Conservation (phyloP, 352 stramenopile species). For the Blastocystis sp. region DNA sequence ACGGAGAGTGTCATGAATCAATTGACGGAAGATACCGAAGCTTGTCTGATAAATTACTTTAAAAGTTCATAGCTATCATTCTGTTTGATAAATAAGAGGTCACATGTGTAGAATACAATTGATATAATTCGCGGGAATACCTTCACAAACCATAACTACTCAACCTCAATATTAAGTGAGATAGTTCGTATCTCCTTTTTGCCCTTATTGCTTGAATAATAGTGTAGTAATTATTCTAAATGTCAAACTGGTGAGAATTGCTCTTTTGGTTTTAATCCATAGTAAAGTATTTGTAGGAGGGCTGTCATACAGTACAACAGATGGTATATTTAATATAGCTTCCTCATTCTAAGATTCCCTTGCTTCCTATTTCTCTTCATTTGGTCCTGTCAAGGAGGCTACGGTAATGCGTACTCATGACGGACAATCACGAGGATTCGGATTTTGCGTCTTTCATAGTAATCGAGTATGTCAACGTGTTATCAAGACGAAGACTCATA, state of each 20-base stretch:
- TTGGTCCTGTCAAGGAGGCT: slow-evolving; percentile 49
- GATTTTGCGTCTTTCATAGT: slow-evolving; percentile 54
- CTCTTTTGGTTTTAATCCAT: not conserved
- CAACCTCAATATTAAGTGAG: not conserved
- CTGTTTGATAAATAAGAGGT: too few relatives aligned
- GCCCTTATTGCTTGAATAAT: not conserved
- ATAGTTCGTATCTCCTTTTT: not conserved
- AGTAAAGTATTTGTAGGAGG: slow-evolving; percentile 53
- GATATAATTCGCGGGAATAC: too few relatives aligned
- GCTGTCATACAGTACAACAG: slow-evolving; percentile 43
- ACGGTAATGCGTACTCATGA: slow-evolving; percentile 41
- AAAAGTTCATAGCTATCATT: not conserved
- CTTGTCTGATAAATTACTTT: slow-evolving; percentile 43
- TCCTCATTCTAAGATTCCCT: not conserved
- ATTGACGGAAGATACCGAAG: not conserved
- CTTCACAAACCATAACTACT: too few relatives aligned
- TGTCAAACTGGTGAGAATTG: slow-evolving; percentile 2
- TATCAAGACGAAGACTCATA: slow-evolving; percentile 30
- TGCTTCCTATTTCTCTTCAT: slow-evolving; percentile 34
- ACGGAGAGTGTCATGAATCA: not conserved
- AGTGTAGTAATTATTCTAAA: not conserved
- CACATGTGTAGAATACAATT: too few relatives aligned
- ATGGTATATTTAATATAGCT: slow-evolving; percentile 17
- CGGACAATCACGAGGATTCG: slow-evolving; percentile 27
- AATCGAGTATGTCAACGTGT: not conserved